These are phyloP conservation scores for Hypoxylon sp. DNA, from an alignment of 2,329 filamentous ascomycete species.

Conservation along the genomic window DNA sequence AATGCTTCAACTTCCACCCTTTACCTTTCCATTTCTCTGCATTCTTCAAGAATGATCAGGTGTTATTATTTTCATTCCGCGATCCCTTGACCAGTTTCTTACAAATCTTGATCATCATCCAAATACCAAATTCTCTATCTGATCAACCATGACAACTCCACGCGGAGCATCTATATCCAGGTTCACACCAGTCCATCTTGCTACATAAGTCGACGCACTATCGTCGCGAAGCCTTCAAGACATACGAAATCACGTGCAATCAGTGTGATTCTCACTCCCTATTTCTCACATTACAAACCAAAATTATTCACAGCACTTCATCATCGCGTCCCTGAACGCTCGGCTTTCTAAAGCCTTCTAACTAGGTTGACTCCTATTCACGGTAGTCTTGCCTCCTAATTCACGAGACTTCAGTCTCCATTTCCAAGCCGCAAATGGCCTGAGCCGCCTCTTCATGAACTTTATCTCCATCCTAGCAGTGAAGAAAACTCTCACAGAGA, in stretches of 20 bases:
- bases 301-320: background rate
- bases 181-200: background rate
- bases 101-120: background rate
- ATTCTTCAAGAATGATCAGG: background rate
- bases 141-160: background rate
- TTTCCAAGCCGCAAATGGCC: background rate
- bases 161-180: background rate
- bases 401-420: background rate
- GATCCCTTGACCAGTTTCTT: background rate
- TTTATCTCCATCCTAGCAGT: constrained; percentile 42
- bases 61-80: background rate
- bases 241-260: background rate
- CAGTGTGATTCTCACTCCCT: background rate
- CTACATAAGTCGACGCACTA: background rate
- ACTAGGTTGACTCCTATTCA: background rate
- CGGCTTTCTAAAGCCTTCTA: background rate
- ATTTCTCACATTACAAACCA: background rate
- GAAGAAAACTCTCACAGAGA: constrained; percentile 48
- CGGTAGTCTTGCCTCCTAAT: background rate
- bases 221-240: background rate
- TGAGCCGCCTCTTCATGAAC: background rate
- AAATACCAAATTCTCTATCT: background rate
- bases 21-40: background rate
- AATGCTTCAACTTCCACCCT: constrained; percentile 7
- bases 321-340: background rate